Evolutionary conservation across 140 eudicot species (phyloP).

Genomic region (Bidens hawaiensis): DNA sequence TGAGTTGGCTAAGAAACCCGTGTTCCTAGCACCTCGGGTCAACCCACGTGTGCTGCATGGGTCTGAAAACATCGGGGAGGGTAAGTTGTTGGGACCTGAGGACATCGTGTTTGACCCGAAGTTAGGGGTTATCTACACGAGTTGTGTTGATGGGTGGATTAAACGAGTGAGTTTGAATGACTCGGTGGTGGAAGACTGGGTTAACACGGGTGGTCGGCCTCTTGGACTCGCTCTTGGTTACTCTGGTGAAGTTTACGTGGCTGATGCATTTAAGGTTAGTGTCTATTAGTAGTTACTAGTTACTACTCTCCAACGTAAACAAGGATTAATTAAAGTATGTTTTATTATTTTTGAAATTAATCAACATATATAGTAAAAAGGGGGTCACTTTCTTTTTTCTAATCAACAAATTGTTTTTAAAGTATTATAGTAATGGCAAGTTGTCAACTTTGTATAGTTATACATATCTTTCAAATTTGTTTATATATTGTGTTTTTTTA

Average conservation of each 20-base stretch:
- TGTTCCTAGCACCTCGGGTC: slow-evolving; percentile 13
- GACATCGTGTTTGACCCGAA: slow-evolving; percentile 55
- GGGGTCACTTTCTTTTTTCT: no score
- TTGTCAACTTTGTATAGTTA: no score
- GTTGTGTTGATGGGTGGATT: slow-evolving; percentile 83
- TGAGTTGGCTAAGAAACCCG: slow-evolving; percentile 34
- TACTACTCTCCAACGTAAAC: no score
- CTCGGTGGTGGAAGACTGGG: slow-evolving; percentile 74
- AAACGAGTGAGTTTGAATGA: slow-evolving; percentile 48
- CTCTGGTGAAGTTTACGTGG: slow-evolving; percentile 58
- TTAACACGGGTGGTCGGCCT: no score
- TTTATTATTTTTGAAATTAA: neutral
- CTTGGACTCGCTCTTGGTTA: no score
- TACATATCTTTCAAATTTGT: no score
- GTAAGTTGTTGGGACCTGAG: slow-evolving; percentile 63
- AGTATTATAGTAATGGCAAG: no score
- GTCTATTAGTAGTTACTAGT: no score
- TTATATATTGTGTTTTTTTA: no score
- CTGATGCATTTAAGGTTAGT: slow-evolving; percentile 79
- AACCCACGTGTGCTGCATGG: slow-evolving; percentile 47
- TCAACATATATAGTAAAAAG: no score
- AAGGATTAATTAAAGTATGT: neutral
- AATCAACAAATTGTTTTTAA: no score
- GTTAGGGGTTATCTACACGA: slow-evolving; percentile 55
- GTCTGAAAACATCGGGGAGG: slow-evolving; percentile 55